Conservation (phyloP, 208 protist species). For the Tritrichomonas foetus region DNA sequence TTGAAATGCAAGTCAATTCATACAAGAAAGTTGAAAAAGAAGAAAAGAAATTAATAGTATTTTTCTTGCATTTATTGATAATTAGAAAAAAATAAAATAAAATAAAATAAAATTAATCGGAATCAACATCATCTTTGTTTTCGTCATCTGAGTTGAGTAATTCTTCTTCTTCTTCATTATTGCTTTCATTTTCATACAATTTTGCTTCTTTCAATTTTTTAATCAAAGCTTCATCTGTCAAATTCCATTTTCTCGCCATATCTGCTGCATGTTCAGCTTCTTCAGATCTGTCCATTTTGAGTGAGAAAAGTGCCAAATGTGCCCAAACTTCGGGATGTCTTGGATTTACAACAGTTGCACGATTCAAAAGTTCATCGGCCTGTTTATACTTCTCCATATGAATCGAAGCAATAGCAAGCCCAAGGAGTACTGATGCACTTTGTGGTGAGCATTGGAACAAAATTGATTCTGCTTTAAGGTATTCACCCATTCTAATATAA, state of each 20-base stretch:
- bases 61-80: too few species aligned
- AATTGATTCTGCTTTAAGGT: neutral
- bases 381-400: neutral
- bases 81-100: too few species aligned
- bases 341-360: neutral
- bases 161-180: neutral
- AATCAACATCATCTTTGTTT: neutral
- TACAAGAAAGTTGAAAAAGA: too few species aligned
- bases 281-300: neutral
- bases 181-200: neutral
- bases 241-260: constrained; percentile 10
- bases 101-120: too few species aligned
- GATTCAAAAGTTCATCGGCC: constrained; percentile 3
- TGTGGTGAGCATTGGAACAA: constrained; percentile 23
- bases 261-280: neutral
- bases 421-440: neutral
- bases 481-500: neutral
- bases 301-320: neutral
- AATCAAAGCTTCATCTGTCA: neutral
- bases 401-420: neutral
- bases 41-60: too few species aligned
- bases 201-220: neutral
- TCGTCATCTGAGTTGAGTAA: neutral
- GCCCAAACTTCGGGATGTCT: constrained; percentile 18
- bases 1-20: too few species aligned